Base-by-base conservation (phyloP, 768 basidiomycete genomes). In the Lactarius deliciosus region DNA sequence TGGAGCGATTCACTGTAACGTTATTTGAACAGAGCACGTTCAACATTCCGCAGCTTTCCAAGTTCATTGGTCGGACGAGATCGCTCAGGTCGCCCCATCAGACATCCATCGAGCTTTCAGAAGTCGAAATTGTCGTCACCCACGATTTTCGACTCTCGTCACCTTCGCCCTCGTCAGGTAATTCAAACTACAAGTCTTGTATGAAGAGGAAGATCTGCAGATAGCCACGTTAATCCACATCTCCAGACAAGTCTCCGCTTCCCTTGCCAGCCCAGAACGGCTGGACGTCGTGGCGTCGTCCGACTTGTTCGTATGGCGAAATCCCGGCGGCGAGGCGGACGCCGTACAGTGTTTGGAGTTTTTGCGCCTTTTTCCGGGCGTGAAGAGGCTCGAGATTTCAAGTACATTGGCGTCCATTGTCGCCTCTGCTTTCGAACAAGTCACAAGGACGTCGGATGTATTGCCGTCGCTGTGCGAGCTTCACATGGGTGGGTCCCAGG, bases 271-370 rank as follows among this genome's bases (percentile, higher is more conserved):
- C 28, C 54, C 47, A 18, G 43, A 64, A 25, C 16, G 43, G 13
- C 18, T 64, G 8, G 30, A 25, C 7, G n/a, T 64, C n/a, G 18
- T 20, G 7, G 34, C 55, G 55, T 18, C 8, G 30, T 18, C 28
- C 30, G 13, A 18, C 9, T 57, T 47, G n/a, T 47, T 32, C 10
- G 10, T n/a, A n/a, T 50, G 57, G 57, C 32, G 18, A 34, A 55
- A 22, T 18, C 34, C 18, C 53, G 18, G 22, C 53, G 18, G 22
- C n/a, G 57, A 63, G 5, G 41, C 56, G 41, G 63, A 57, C 40
- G 3, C 56, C 15, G 8, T 28, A 28, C 57, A 58, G 22, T 58
- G 63, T 57, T 18, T 64, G 41, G 63, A 64, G 16, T 6, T 58
- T 36, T 53, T 64, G 10, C 45, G 57, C 13, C 43, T 34, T 25